A percentile compares a stretch with the other conserved stretches of the same genome.
phyloP scores from a whole-genome alignment of 2,329 filamentous ascomycete genomes.

The Phyllosticta paracitricarpa region DNA sequence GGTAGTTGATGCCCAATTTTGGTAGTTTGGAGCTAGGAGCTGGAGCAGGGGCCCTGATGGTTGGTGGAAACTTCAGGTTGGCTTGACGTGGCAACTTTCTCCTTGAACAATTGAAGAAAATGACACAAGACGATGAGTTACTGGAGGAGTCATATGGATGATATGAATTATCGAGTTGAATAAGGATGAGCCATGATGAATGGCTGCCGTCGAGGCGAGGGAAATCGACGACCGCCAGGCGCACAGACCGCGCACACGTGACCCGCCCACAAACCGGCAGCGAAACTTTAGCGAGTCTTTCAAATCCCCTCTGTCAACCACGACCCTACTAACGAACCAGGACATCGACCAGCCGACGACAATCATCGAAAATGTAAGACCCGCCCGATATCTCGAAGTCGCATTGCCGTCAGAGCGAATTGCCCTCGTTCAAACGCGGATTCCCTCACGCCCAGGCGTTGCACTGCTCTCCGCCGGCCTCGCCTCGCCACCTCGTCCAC shows the following conservation, averaged over 20 bases:
- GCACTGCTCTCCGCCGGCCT: slow-evolving; percentile 1
- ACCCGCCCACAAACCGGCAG: background rate
- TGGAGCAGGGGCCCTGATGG: background rate
- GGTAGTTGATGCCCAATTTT: background rate
- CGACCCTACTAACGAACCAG: slow-evolving; percentile 8
- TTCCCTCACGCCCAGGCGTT: background rate
- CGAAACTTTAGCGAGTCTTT: background rate
- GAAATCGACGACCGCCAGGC: background rate
- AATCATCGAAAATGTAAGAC: slow-evolving; percentile 35
- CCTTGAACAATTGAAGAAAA: background rate
- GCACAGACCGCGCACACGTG: background rate
- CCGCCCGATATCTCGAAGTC: slow-evolving; percentile 15
- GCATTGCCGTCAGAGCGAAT: slow-evolving; percentile 9
- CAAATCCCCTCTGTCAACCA: slow-evolving; percentile 9
- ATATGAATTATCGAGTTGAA: background rate
- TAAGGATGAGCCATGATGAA: background rate
- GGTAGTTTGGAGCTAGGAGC: background rate
- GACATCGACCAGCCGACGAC: slow-evolving; percentile 25
- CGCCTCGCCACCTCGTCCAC: slow-evolving; percentile 18
- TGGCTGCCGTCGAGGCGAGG: background rate
- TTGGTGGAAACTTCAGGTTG: background rate
- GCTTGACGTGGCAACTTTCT: background rate
- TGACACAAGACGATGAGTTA: background rate
- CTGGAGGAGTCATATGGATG: background rate
- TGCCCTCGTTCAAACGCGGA: background rate